Evolutionary conservation across 768 basidiomycete genomes (phyloP).

Genomic region (Pisolithus microcarpus): DNA sequence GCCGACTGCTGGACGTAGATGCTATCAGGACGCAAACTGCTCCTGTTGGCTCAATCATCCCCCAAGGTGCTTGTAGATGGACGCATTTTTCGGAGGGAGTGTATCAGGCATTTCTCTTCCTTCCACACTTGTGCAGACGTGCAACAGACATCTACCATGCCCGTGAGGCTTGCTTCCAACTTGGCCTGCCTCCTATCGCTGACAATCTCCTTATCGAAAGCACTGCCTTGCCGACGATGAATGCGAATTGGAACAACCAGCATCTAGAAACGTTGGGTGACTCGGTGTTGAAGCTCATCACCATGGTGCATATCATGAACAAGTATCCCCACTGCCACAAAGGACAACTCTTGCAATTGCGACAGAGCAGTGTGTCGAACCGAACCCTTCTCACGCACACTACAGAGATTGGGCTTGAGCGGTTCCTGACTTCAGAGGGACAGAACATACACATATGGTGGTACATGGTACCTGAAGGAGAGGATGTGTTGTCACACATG

Average conservation of each 20-base stretch:
- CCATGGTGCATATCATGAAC: slow-evolving; percentile 71
- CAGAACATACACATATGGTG: slow-evolving; percentile 53
- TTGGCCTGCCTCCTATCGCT: slow-evolving; percentile 55
- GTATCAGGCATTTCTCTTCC: slow-evolving; percentile 44
- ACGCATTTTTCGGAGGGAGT: too few species aligned
- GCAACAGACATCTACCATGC: slow-evolving; percentile 61
- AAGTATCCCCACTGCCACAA: slow-evolving; percentile 73
- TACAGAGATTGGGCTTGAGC: slow-evolving; percentile 56
- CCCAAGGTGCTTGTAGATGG: too few species aligned
- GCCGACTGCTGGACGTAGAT: slow-evolving; percentile 20
- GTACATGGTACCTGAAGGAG: slow-evolving; percentile 36
- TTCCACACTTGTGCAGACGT: slow-evolving; percentile 63
- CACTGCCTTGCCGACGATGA: slow-evolving; percentile 63
- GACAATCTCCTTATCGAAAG: slow-evolving; percentile 62
- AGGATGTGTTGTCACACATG: slow-evolving; percentile 27
- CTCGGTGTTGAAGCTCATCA: slow-evolving; percentile 68
- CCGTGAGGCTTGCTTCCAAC: slow-evolving; percentile 39
- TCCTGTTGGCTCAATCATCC: slow-evolving; percentile 31
- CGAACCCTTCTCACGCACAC: slow-evolving; percentile 62
- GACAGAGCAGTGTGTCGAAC: slow-evolving; percentile 64
- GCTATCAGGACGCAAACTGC: slow-evolving; percentile 18
- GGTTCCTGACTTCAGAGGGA: slow-evolving; percentile 55
- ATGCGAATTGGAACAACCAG: slow-evolving; percentile 56
- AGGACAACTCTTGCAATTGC: slow-evolving; percentile 66
- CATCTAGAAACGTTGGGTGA: slow-evolving; percentile 88